Conservation (phyloP, 2,329 filamentous ascomycete genomes). For the Epichloe sibirici region DNA sequence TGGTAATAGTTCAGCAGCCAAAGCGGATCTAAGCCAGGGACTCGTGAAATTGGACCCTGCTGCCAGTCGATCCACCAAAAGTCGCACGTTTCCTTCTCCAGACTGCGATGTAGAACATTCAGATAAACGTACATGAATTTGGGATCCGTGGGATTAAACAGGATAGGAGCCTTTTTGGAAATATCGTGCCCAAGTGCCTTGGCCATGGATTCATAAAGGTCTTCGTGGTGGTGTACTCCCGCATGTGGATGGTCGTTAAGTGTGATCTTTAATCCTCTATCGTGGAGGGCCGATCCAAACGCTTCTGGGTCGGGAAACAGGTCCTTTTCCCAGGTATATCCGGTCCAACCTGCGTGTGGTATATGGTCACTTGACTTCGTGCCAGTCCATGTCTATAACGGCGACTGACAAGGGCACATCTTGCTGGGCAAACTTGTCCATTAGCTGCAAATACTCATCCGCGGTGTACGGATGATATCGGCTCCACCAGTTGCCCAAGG, state of each 20-base stretch:
- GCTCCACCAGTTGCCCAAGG: constrained; percentile 54
- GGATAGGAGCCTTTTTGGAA: constrained; percentile 34
- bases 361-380: constrained; percentile 36
- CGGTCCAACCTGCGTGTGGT: constrained; percentile 28
- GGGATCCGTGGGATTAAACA: constrained; percentile 41
- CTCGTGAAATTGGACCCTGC: constrained; percentile 41
- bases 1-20: constrained; percentile 56
- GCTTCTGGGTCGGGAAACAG: constrained; percentile 42
- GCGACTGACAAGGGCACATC: constrained; percentile 45
- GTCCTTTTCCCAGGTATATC: constrained; percentile 5
- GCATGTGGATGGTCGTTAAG: constrained; percentile 50
- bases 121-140: constrained; percentile 47
- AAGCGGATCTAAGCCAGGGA: constrained; percentile 47
- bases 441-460: constrained; percentile 42
- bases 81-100: constrained; percentile 45
- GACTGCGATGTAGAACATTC: constrained; percentile 38
- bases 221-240: constrained; percentile 43
- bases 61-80: constrained; percentile 62
- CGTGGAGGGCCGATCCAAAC: constrained; percentile 40
- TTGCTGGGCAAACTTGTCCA: constrained; percentile 41
- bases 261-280: constrained; percentile 38
- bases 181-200: constrained; percentile 38
- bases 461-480: constrained; percentile 46
- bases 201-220: constrained; percentile 42
- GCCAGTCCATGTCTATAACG: constrained; percentile 57